phyloP scores from a whole-genome alignment of 257 asterid genomes.

The Ehretia macrophylla region DNA sequence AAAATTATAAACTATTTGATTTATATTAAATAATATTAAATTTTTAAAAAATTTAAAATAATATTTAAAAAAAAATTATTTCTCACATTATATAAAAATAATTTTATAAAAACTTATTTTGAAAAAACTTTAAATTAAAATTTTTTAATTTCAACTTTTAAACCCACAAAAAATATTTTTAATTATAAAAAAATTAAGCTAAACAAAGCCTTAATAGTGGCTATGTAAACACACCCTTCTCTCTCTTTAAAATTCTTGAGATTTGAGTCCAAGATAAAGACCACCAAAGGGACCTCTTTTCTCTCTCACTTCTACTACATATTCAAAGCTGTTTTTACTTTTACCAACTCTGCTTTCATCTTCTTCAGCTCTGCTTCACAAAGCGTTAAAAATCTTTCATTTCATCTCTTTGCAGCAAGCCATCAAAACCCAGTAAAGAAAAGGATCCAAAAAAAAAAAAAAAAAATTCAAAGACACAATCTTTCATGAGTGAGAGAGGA shows the following conservation, averaged over 20 bases:
- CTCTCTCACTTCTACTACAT: not conserved
- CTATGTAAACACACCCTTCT: not conserved
- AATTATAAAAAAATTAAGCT: no score
- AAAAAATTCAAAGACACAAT: constrained; percentile 7
- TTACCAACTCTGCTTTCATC: not conserved
- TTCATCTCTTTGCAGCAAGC: not conserved
- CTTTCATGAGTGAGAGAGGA: constrained; percentile 73
- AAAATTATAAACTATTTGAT: no score
- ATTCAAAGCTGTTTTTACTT: not conserved
- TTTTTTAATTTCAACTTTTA: no score
- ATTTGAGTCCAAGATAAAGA: constrained; percentile 17
- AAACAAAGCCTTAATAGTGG: no score
- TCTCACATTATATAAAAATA: no score
- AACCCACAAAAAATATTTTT: no score
- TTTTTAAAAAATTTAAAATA: no score
- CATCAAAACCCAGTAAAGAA: not conserved
- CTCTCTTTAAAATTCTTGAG: constrained; percentile 29
- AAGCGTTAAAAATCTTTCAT: not conserved
- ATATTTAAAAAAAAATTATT: no score
- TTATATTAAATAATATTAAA: no score
- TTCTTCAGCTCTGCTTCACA: not conserved
- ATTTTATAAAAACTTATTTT: no score
- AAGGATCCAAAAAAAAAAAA: no score
- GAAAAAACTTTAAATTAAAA: no score
- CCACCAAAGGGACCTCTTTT: constrained; percentile 7